phyloP scores from a whole-genome alignment of 805 yeast genomes.

The Candida adriatica region DNA sequence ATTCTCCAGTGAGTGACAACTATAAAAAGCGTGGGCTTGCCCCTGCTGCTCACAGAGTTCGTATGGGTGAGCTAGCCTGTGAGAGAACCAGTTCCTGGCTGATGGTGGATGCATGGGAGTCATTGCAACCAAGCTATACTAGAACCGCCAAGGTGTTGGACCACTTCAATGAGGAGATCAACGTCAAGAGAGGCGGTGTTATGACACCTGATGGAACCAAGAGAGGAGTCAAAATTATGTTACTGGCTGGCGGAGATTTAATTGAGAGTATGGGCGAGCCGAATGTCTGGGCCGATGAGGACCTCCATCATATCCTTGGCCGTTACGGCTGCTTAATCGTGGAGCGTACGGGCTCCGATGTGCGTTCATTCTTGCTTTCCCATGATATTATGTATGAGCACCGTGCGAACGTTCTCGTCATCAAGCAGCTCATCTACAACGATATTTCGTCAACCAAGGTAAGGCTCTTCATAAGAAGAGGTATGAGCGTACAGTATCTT shows the following conservation, averaged over 20 bases:
- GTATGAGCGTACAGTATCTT: slow-evolving; percentile 94
- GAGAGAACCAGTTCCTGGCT: slow-evolving; percentile 95
- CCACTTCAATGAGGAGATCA: slow-evolving; percentile 93
- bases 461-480: slow-evolving; percentile 83
- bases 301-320: slow-evolving; percentile 90
- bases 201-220: slow-evolving; percentile 48
- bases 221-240: slow-evolving; percentile 89
- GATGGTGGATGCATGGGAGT: slow-evolving; percentile 99
- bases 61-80: slow-evolving; percentile 98
- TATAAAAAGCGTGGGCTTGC: slow-evolving; percentile 93
- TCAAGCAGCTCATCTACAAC: slow-evolving; percentile 92
- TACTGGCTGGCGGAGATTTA: slow-evolving; percentile 95
- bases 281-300: slow-evolving; percentile 96
- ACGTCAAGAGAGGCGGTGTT: slow-evolving; percentile 84
- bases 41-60: slow-evolving; percentile 78
- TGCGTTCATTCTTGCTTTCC: slow-evolving; percentile 79
- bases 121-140: slow-evolving; percentile 82
- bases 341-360: slow-evolving; percentile 95
- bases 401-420: slow-evolving; percentile 84
- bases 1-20: slow-evolving; percentile 90
- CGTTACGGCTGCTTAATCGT: slow-evolving; percentile 94
- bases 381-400: slow-evolving; percentile 98
- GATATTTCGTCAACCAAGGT: slow-evolving; percentile 95
- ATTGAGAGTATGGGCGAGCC: slow-evolving; percentile 99
- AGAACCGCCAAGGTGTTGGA: slow-evolving; percentile 94